These are phyloP conservation scores for Claviceps monticola DNA, from an alignment of 2,329 filamentous ascomycete species.

Conservation along the genomic window DNA sequence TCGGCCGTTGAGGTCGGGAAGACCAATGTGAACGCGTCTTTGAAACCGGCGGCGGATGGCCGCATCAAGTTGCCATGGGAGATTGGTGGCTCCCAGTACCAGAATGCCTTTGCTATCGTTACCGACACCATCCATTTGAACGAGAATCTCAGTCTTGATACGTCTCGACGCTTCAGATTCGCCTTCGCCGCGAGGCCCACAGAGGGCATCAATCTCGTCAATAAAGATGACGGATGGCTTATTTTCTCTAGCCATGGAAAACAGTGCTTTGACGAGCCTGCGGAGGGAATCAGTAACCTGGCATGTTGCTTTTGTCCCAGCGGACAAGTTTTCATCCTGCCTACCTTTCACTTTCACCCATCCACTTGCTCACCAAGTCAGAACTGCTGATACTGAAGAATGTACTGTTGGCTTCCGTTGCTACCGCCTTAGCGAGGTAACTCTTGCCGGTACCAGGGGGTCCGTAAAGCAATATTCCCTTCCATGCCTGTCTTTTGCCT, in stretches of 20 bases:
- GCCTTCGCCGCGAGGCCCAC: slow-evolving; percentile 81
- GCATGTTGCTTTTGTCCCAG: neutral
- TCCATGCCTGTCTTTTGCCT: slow-evolving; percentile 95
- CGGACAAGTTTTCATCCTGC: slow-evolving; percentile 1
- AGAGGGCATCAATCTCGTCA: slow-evolving; percentile 93
- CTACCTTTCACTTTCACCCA: slow-evolving; percentile 96
- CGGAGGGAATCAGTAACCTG: slow-evolving; percentile 10
- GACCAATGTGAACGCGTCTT: slow-evolving; percentile 83
- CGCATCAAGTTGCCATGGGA: slow-evolving; percentile 94
- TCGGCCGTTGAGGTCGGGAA: slow-evolving; percentile 76
- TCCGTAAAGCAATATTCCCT: slow-evolving; percentile 90
- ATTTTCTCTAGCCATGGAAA: slow-evolving; percentile 96
- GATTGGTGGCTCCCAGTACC: slow-evolving; percentile 93
- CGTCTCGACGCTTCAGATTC: slow-evolving; percentile 94
- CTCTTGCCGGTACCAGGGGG: slow-evolving; percentile 96
- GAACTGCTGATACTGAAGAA: slow-evolving; percentile 98
- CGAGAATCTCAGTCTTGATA: slow-evolving; percentile 96
- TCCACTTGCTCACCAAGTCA: slow-evolving; percentile 97
- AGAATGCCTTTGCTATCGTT: slow-evolving; percentile 89
- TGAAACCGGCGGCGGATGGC: slow-evolving; percentile 95
- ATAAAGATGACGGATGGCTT: slow-evolving; percentile 98
- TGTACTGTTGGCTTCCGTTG: slow-evolving; percentile 95
- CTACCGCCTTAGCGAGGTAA: slow-evolving; percentile 93
- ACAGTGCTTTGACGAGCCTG: slow-evolving; percentile 88
- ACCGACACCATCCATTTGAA: slow-evolving; percentile 98